A percentile compares a stretch with the other conserved stretches of the same genome.
Evolutionary conservation across 1,139 yeast genomes (phyloP).

Genomic region (Groenewaldozyma sp.): DNA sequence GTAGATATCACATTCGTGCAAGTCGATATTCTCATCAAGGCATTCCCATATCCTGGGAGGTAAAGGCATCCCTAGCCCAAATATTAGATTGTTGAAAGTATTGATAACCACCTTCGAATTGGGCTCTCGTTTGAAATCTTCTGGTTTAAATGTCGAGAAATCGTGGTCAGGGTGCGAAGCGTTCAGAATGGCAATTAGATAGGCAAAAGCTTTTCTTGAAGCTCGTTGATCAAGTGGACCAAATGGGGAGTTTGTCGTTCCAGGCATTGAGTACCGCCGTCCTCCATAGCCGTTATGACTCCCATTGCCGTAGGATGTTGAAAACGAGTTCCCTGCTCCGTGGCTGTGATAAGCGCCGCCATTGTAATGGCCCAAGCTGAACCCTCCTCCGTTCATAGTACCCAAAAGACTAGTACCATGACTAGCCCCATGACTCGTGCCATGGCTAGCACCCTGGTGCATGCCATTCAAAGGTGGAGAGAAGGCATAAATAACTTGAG

Average conservation of each 20-base stretch:
- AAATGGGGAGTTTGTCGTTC: constrained; percentile 56
- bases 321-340: neutral
- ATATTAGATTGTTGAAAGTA: constrained; percentile 68
- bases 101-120: constrained; percentile 49
- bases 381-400: constrained; percentile 2
- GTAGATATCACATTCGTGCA: constrained; percentile 67
- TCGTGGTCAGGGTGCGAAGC: constrained; percentile 96
- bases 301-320: neutral
- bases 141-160: constrained; percentile 78
- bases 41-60: constrained; percentile 80
- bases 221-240: constrained; percentile 84
- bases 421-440: neutral
- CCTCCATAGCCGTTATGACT: neutral
- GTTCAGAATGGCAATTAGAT: constrained; percentile 79
- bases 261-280: neutral
- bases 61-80: constrained; percentile 58
- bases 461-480: neutral
- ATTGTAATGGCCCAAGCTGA: neutral
- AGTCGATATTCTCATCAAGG: constrained; percentile 74
- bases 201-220: constrained; percentile 82
- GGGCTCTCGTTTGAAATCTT: constrained; percentile 57
- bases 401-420: too few species aligned
- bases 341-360: neutral
- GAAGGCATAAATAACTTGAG: constrained; percentile 1
- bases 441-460: neutral